Base-by-base conservation (phyloP, 1,284 basidiomycete genomes). In the Ganoderma meredithae region DNA sequence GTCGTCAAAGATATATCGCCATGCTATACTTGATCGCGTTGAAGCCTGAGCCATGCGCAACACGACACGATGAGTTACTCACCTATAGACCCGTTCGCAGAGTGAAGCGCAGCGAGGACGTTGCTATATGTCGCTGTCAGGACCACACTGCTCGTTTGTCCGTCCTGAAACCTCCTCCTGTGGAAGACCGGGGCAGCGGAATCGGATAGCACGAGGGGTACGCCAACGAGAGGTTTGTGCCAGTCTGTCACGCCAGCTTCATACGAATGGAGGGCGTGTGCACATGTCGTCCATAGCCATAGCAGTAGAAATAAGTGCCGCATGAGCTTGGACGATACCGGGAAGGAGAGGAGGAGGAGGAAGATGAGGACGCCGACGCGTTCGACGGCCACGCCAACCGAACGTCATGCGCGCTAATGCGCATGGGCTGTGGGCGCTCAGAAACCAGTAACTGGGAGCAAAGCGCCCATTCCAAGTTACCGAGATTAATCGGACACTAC, bases 241-340 rank as follows among this genome's bases (percentile, higher is more conserved):
- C 95, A 97, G 82, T 97, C 95, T 44, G 95, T 86, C 41, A 95
- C 83, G 62, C 95, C 95, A 43, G 90, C 94, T 69, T 94, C 91
- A 39, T 90, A 88, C 74, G 91, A 85, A 66, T 93, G 88, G 31
- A 93, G 69, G 25, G 75, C 73, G 41, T 62, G 72, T 6, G 69
- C 67, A 65, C 69, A 70, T 56, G 52, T 58, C 10, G 63, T 65
- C 60, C 68, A 33, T 13, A 69, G 63, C 60, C 66, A 33, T 9
- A 69, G 61, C 13, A 63, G 53, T 22, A 73, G 44, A 22, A 62
- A 60, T n/a, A 69, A 62, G 22, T 69, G 69, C 71, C 71, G 70
- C 71, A 72, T 72, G 6, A 39, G 39, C 53, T 56, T 60, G 17
- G n/a, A 17, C n/a, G 36, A 31, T 58, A 22, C n/a, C 33, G 19